Base-by-base conservation (phyloP, 2,329 filamentous ascomycete genomes). In the Clarireedia homoeocarpa region DNA sequence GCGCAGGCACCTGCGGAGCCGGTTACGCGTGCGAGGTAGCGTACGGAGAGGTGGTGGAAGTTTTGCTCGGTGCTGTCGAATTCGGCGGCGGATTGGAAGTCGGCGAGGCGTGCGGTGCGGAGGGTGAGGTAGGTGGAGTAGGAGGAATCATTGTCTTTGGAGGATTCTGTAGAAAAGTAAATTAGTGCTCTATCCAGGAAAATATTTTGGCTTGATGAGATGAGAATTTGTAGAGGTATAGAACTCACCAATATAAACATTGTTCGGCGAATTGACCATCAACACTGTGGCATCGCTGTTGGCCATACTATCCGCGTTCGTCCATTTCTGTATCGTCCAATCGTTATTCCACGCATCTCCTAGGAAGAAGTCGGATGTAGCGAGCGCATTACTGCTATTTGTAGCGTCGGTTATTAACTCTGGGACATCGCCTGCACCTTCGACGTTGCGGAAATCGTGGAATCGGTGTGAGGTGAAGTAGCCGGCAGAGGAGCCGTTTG, bases 381-480 rank as follows among this genome's bases (percentile, higher is more conserved):
- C 57, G 9, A 54, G 6, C 5, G 62, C 60, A 40, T 56, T 60
- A 0, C 62, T 62, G 14, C 63, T 51, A 30, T 56, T 59, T 6
- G 50, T 54, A 17, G 55, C 34, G 48, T 56, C 59, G 2, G 62
- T 49, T 12, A 59, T 59, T 5, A 66, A 23, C 0, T 55, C n/a
- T 1, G 65, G 64, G 20, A 59, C 53, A 17, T 51, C 48, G 1
- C 47, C 24, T 3, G 61, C 51, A 20, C 47, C 36, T 6, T 55
- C 47, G 5, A 67, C 42, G 34, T 65, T 62, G 38, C 66, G 54
- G 54, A 58, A 68, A 50, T 68, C 66, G 42, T 64, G 60, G 50
- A 68, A 68, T n/a, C 63, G 59, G 30, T 68, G 65, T 45, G 61
- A 62, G 24, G 58, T 59, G 51, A 66, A 68, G 48, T 68, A 66